These are phyloP conservation scores for Neonectria faginata DNA, from an alignment of 2,329 filamentous ascomycete species.

Conservation along the genomic window DNA sequence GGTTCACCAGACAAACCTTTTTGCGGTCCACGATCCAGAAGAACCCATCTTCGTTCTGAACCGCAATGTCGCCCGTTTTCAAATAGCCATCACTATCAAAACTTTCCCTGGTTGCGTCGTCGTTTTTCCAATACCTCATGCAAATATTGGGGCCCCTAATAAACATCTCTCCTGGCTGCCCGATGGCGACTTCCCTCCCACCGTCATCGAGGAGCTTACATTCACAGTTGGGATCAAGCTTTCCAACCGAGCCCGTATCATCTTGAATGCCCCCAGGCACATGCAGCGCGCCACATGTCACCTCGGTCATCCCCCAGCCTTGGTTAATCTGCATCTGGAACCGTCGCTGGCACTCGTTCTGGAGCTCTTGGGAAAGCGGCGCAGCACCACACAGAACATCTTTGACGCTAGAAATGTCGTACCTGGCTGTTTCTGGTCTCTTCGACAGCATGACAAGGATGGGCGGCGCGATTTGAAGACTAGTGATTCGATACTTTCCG, in stretches of 20 bases:
- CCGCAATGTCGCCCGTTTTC: constrained; percentile 68
- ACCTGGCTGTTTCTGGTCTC: constrained; percentile 62
- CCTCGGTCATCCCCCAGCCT: constrained; percentile 73
- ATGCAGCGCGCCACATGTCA: constrained; percentile 56
- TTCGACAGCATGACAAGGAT: constrained; percentile 71
- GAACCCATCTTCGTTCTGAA: constrained; percentile 58
- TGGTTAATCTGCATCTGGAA: constrained; percentile 58
- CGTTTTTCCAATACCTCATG: constrained; percentile 69
- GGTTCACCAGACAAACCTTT: constrained; percentile 49
- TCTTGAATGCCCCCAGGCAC: constrained; percentile 53
- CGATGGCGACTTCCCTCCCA: constrained; percentile 60
- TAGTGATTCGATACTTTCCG: constrained; percentile 64
- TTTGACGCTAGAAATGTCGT: constrained; percentile 64
- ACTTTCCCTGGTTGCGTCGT: constrained; percentile 63
- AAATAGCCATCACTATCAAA: constrained; percentile 66
- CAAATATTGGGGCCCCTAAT: constrained; percentile 67
- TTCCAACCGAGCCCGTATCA: constrained; percentile 62
- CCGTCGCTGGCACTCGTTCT: constrained; percentile 59
- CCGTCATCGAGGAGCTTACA: constrained; percentile 65
- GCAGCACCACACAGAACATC: constrained; percentile 65
- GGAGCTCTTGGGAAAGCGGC: constrained; percentile 57
- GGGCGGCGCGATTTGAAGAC: constrained; percentile 66
- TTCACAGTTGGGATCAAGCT: constrained; percentile 65
- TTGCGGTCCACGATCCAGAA: constrained; percentile 63
- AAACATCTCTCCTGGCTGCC: constrained; percentile 65